phyloP scores from a whole-genome alignment of 176 grass and related monocot species.

The Guadua angustifolia region DNA sequence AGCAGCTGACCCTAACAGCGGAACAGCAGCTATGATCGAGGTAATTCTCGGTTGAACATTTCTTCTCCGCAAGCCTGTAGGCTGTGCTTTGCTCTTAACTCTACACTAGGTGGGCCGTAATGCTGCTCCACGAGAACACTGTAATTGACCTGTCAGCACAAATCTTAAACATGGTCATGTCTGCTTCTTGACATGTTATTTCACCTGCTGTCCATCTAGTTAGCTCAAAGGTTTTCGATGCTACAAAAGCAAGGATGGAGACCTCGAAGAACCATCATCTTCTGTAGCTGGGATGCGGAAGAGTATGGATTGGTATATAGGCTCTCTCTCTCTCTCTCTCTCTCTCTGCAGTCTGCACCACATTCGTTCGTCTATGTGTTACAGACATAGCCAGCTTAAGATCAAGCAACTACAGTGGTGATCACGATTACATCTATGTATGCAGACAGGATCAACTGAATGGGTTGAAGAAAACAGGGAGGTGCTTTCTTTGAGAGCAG shows the following conservation, averaged over 20 bases:
- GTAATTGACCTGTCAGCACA: neutral
- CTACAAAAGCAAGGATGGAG: conserved; percentile 88
- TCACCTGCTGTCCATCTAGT: conserved; percentile 47
- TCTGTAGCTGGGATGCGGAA: conserved; percentile 98
- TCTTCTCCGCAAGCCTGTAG: neutral
- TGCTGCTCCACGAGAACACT: neutral
- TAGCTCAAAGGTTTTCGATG: conserved; percentile 75
- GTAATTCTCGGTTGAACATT: conserved; percentile 38
- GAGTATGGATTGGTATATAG: conserved; percentile 70
- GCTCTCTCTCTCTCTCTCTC: neutral
- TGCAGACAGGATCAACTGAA: conserved; percentile 91
- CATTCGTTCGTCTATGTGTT: neutral
- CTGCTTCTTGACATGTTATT: neutral
- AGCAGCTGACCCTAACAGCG: conserved; percentile 82
- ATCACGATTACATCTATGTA: conserved; percentile 23
- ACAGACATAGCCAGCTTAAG: neutral
- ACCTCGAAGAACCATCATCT: conserved; percentile 83
- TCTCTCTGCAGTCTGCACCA: neutral
- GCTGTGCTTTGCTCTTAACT: neutral
- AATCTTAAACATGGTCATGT: neutral
- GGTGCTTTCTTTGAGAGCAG: conserved; percentile 63
- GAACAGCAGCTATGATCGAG: conserved; percentile 89
- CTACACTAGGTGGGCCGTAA: neutral
- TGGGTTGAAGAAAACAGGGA: conserved; percentile 97
- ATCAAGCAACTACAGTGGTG: neutral